Evolutionary conservation across 177 flowering plant genomes (phyloP).

Genomic region (Telopea speciosissima): DNA sequence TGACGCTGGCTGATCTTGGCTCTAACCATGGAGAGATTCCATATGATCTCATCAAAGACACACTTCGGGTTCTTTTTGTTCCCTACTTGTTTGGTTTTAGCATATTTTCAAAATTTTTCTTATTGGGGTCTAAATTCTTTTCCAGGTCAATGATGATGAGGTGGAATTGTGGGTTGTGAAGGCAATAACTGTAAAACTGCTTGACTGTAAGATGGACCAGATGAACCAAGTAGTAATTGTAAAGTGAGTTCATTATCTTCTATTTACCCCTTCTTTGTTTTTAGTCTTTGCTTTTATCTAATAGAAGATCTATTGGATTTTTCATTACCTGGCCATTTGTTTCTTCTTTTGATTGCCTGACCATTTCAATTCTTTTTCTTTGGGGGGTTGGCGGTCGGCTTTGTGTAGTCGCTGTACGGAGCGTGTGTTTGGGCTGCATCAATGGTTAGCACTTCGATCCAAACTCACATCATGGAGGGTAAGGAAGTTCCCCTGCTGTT

Average conservation of each 20-base stretch:
- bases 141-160: constrained; percentile 71
- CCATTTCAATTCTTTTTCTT: not conserved
- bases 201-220: constrained; percentile 95
- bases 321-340: not conserved
- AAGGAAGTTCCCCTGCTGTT: constrained; percentile 11
- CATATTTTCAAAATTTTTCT: not conserved
- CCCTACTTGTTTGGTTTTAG: not conserved
- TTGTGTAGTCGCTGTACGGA: constrained; percentile 70
- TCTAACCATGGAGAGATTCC: constrained; percentile 67
- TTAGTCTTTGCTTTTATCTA: not conserved
- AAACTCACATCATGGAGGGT: constrained; percentile 86
- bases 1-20: constrained; percentile 84
- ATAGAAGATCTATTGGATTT: not conserved
- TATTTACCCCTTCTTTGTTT: not conserved
- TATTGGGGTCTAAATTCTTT: constrained; percentile 1
- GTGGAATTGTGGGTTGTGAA: constrained; percentile 91
- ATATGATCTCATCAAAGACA: constrained; percentile 66
- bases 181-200: constrained; percentile 77
- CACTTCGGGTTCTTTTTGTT: constrained; percentile 38
- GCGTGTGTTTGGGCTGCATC: constrained; percentile 69
- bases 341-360: not conserved
- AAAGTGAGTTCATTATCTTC: constrained; percentile 34
- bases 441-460: constrained; percentile 66
- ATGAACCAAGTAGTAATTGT: constrained; percentile 78
- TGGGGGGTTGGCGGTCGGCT: not conserved